Conservation (phyloP, 371 early-diverging fungal species). For the Lichtheimia corymbifera region DNA sequence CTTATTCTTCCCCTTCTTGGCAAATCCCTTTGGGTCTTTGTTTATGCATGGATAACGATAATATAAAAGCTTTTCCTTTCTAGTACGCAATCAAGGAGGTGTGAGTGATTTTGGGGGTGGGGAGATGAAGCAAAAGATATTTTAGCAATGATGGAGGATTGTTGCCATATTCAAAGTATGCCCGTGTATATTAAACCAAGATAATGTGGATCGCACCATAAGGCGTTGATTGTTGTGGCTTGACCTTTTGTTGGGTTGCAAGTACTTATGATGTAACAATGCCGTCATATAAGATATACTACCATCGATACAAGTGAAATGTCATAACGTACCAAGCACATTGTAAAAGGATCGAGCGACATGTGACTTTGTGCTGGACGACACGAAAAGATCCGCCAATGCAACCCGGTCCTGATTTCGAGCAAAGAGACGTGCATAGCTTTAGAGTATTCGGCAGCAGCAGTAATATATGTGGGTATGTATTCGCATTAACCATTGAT, state of each 20-base stretch:
- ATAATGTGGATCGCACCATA: background rate
- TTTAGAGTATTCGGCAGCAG: background rate
- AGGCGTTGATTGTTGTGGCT: background rate
- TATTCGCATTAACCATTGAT: too few relatives aligned
- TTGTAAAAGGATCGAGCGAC: background rate
- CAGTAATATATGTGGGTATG: too few relatives aligned
- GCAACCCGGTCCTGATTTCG: background rate
- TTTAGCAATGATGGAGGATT: too few relatives aligned
- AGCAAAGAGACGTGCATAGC: background rate
- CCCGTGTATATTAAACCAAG: too few relatives aligned
- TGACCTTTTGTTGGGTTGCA: constrained; percentile 1
- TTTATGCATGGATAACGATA: too few relatives aligned
- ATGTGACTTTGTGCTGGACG: background rate
- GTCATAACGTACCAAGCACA: background rate
- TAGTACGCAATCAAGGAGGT: too few relatives aligned
- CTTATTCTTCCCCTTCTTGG: too few relatives aligned
- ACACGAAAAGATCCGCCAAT: background rate
- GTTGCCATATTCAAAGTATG: too few relatives aligned
- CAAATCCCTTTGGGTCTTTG: too few relatives aligned
- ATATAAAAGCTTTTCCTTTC: too few relatives aligned
- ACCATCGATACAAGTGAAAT: background rate
- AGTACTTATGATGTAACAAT: background rate
- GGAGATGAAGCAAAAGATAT: too few relatives aligned
- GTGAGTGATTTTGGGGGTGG: too few relatives aligned
- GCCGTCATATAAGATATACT: background rate